phyloP scores from a whole-genome alignment of 139 green algal genomes.

The Chlorokybus atmophyticus region DNA sequence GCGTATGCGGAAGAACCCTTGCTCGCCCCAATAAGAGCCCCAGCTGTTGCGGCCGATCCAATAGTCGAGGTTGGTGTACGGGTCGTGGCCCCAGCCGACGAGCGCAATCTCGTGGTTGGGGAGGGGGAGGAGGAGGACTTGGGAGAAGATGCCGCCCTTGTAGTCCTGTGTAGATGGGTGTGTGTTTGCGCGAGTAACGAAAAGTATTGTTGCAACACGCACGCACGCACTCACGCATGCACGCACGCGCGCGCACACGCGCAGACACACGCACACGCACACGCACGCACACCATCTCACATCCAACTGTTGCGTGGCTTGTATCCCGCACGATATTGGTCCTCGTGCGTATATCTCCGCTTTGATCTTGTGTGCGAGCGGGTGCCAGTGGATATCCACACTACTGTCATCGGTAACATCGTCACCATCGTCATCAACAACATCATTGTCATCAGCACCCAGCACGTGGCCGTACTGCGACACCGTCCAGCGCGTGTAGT shows the following conservation, averaged over 20 bases:
- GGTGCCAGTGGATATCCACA: too few relatives aligned
- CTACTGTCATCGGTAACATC: too few relatives aligned
- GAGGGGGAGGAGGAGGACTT: constrained; percentile 7
- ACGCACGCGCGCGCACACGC: too few relatives aligned
- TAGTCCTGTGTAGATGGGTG: too few relatives aligned
- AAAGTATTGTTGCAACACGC: too few relatives aligned
- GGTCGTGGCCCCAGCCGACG: constrained; percentile 37
- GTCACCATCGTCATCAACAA: too few relatives aligned
- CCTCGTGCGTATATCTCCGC: constrained; percentile 35
- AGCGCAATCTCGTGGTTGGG: constrained; percentile 37
- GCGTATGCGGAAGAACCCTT: constrained; percentile 59
- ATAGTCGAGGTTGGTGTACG: constrained; percentile 38
- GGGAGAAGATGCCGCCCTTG: constrained; percentile 31
- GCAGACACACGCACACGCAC: too few relatives aligned
- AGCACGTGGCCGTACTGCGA: constrained; percentile 28
- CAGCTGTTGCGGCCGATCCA: constrained; percentile 55
- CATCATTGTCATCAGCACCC: too few relatives aligned
- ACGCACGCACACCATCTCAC: too few relatives aligned
- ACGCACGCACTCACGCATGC: too few relatives aligned
- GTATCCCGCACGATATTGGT: constrained; percentile 38
- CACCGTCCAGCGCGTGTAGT: constrained; percentile 17
- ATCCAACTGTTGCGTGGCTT: constrained; percentile 38
- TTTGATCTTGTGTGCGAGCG: constrained; percentile 32
- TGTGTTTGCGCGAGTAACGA: too few relatives aligned
- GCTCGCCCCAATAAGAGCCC: constrained; percentile 56